Evolutionary conservation across 345 rosid species (phyloP), one percentile per base, ranked within the genome.

Genomic region (Citrus cavaleriei): DNA sequence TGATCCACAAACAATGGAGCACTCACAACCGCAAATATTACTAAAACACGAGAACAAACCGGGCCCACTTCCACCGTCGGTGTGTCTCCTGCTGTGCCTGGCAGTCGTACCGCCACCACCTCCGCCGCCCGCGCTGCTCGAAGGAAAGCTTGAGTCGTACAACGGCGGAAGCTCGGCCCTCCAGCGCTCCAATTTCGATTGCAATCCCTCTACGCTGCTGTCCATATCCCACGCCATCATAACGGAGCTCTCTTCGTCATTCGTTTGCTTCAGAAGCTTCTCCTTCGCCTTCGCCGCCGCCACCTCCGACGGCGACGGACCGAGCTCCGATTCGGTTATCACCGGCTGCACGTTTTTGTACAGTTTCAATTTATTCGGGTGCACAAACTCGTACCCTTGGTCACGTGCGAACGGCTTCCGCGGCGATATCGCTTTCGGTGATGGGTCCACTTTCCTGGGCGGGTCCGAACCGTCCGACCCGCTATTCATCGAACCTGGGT

Each of bases 231-330:
- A 87, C 0, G 78, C 91, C 24, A 84, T 87, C 10, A 83, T 63
- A 9, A 83, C 74, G 1, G 93, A 88, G 32, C 95, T 89, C 81
- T 90, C 98, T 0, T 76, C 74, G 8, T 89, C 97, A 57, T 78
- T 86, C 6, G 51, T 46, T 0, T 71, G 79, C 59, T 67, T 73
- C 10, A 22, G 19, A 7, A 83, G 24, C 80, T 76, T 78, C 72
- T 86, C 89, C 57, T 69, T 90, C 12, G 90, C 89, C 80, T 91
- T 69, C 1, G 72, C 88, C 5, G 91, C 89, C 8, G 95, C 97
- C 76, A 96, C 94, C 82, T 92, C 99, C 2, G 98, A 96, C 0
- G 97, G 89, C 1, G 98, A 94, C 0, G 98, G 98, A 10, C 98
- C 99, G 72, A 93, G 61, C 28, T 96, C 97, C 0, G 98, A 91